These are phyloP conservation scores for Cardamine resedifolia DNA, from an alignment of 345 rosid genomes.

Conservation along the genomic window DNA sequence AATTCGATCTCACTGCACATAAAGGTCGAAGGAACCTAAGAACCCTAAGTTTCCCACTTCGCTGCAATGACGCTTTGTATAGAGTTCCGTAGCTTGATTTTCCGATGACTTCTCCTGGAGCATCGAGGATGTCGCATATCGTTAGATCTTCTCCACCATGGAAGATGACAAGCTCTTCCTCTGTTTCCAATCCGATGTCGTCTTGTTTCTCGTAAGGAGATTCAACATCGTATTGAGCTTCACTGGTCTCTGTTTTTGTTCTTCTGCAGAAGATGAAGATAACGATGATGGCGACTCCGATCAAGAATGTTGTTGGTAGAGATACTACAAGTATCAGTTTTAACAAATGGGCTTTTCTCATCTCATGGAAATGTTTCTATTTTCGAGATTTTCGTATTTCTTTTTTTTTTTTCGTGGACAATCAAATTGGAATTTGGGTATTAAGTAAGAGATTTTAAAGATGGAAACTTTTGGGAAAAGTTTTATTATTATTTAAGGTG, in stretches of 20 bases:
- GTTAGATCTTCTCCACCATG: constrained; percentile 64
- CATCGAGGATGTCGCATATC: constrained; percentile 72
- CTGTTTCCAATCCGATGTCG: constrained; percentile 29
- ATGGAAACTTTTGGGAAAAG: neutral
- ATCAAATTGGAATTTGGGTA: constrained; percentile 12
- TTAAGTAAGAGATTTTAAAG: constrained; percentile 1
- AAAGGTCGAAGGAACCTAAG: constrained; percentile 80
- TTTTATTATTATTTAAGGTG: neutral
- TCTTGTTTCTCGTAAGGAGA: constrained; percentile 28
- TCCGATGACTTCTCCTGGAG: constrained; percentile 90
- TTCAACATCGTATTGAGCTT: constrained; percentile 40
- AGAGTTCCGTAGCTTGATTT: constrained; percentile 79
- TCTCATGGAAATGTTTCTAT: constrained; percentile 37
- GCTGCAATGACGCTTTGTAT: constrained; percentile 69
- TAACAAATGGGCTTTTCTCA: constrained; percentile 53
- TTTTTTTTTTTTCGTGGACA: neutral
- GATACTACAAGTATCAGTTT: constrained; percentile 52
- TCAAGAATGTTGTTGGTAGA: constrained; percentile 43
- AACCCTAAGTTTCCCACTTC: constrained; percentile 51
- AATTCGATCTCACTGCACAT: constrained; percentile 44
- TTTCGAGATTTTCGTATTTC: neutral
- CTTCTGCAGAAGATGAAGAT: constrained; percentile 32
- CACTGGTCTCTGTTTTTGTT: neutral
- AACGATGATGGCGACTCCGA: constrained; percentile 37
- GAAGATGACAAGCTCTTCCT: constrained; percentile 63